Conservation (phyloP, 1,284 basidiomycete genomes). For the Ganoderma boninense region DNA sequence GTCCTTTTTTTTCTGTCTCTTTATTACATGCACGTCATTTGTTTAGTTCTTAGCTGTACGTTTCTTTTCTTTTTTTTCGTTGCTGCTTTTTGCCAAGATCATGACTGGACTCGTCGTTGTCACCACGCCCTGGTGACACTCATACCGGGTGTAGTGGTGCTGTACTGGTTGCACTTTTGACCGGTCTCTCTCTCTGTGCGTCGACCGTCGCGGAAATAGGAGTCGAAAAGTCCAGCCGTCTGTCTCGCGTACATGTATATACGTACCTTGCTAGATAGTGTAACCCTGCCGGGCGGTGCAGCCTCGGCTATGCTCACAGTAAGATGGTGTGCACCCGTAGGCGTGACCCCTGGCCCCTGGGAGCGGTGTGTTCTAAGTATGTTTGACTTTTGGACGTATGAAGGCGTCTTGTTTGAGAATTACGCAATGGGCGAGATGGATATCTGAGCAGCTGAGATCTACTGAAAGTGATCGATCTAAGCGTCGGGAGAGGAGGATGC, state of each 20-base stretch:
- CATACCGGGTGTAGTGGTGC: constrained; percentile 8
- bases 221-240: neutral
- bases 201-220: constrained; percentile 9
- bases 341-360: too few species aligned
- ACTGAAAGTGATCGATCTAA: neutral
- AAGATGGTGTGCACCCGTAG: neutral
- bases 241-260: constrained; percentile 1
- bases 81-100: constrained; percentile 12
- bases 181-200: neutral
- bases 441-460: neutral
- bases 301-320: neutral
- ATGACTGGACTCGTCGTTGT: neutral
- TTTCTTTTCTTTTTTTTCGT: neutral
- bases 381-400: neutral
- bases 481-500: neutral
- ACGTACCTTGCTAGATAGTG: constrained; percentile 1
- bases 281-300: neutral
- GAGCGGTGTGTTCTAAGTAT: neutral
- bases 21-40: constrained; percentile 26
- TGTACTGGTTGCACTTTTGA: constrained; percentile 7
- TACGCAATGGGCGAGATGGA: neutral
- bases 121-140: neutral
- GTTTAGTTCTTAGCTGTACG: constrained; percentile 21
- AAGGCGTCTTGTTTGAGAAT: too few species aligned
- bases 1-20: constrained; percentile 13